These are phyloP conservation scores for Mucor velutinosus DNA, from an alignment of 371 early-diverging fungal species.

Conservation along the genomic window DNA sequence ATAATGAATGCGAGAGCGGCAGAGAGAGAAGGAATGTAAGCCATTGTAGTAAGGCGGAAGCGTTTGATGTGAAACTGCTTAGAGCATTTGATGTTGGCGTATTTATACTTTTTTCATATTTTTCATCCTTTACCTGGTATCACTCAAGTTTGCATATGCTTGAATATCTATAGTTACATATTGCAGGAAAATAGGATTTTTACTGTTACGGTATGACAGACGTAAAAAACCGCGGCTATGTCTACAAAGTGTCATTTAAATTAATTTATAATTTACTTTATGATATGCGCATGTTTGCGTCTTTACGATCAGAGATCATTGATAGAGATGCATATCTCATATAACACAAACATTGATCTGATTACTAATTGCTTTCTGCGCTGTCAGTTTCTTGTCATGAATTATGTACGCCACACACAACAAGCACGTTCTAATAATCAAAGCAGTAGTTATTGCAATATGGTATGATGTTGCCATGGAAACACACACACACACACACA, in stretches of 20 bases:
- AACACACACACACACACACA: not conserved
- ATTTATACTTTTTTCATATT: not conserved
- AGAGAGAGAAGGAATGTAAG: constrained; percentile 2
- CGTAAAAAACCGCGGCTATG: not conserved
- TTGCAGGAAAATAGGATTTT: not conserved
- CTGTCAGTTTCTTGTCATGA: not conserved
- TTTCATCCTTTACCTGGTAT: not conserved
- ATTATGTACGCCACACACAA: not conserved
- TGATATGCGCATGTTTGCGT: not conserved
- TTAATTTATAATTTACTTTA: not conserved
- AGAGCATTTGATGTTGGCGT: not conserved
- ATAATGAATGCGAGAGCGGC: not conserved
- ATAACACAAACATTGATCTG: not conserved
- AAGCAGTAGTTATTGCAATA: not conserved
- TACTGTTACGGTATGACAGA: not conserved
- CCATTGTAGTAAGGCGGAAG: not conserved
- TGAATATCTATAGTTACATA: not conserved
- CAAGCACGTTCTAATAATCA: not conserved
- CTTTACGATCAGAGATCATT: not conserved
- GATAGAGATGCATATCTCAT: not conserved
- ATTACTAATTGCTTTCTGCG: not conserved
- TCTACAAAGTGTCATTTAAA: not conserved
- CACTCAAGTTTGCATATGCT: not conserved
- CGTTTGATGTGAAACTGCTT: not conserved
- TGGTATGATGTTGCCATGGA: not conserved